Evolutionary conservation across 495 filamentous ascomycete species (phyloP).

Genomic region (Penicillium antarcticum): DNA sequence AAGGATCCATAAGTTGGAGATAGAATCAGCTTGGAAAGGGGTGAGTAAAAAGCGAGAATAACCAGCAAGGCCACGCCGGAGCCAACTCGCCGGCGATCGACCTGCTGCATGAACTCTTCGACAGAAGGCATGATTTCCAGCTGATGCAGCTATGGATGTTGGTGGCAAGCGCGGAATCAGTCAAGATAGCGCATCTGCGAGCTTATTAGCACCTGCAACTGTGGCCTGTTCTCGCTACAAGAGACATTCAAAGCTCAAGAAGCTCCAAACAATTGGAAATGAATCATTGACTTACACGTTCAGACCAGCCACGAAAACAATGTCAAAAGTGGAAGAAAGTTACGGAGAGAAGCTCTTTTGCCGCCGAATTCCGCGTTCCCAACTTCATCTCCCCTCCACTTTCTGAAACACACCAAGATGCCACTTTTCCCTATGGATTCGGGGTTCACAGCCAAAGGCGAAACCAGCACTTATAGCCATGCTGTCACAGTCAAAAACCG

Average conservation of each 20-base stretch:
- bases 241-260: neutral
- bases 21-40: slow-evolving; percentile 69
- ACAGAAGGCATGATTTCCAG: slow-evolving; percentile 22
- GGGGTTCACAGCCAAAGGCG: slow-evolving; percentile 15
- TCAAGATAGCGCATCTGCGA: slow-evolving; percentile 7
- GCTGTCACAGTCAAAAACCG: slow-evolving; percentile 56
- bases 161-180: neutral
- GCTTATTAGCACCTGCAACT: slow-evolving; percentile 11
- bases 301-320: slow-evolving; percentile 8
- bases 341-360: slow-evolving; percentile 25
- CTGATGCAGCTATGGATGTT: slow-evolving; percentile 10
- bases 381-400: slow-evolving; percentile 11
- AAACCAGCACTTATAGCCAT: slow-evolving; percentile 6
- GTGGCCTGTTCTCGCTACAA: neutral
- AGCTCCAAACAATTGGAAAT: neutral
- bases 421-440: slow-evolving; percentile 38
- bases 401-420: slow-evolving; percentile 27
- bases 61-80: slow-evolving; percentile 50
- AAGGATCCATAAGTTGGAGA: slow-evolving; percentile 85
- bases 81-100: slow-evolving; percentile 27
- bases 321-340: slow-evolving; percentile 7
- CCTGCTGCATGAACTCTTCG: slow-evolving; percentile 23
- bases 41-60: slow-evolving; percentile 70
- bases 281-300: slow-evolving; percentile 20
- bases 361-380: slow-evolving; percentile 32